Conservation (phyloP, 2,329 filamentous ascomycete genomes). For the Pestalotiopsis sp. region DNA sequence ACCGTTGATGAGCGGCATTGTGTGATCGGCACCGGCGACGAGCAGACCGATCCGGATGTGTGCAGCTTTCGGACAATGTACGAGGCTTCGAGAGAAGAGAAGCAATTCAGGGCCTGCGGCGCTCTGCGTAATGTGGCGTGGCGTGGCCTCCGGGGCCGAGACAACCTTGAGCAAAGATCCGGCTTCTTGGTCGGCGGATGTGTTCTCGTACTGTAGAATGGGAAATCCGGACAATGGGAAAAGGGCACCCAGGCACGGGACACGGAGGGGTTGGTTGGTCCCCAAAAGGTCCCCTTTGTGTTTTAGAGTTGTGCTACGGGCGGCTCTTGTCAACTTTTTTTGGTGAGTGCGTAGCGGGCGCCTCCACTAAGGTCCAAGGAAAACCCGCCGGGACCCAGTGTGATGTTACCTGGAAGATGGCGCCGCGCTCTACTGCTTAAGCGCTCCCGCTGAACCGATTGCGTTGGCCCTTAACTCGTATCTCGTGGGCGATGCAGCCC, state of each 20-base stretch:
- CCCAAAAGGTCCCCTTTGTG: background rate
- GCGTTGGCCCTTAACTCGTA: too few relatives aligned
- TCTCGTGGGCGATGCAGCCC: too few relatives aligned
- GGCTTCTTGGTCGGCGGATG: background rate
- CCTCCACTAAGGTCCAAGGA: background rate
- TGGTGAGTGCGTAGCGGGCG: background rate
- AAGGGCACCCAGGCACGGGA: slow-evolving; percentile 2
- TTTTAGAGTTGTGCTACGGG: slow-evolving; percentile 7
- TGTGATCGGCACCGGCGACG: background rate
- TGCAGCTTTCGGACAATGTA: background rate
- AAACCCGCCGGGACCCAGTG: background rate
- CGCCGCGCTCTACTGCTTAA: background rate
- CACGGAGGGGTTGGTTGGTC: background rate
- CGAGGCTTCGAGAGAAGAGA: background rate
- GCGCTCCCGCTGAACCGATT: background rate
- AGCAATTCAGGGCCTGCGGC: background rate
- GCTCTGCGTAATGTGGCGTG: background rate
- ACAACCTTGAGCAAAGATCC: background rate
- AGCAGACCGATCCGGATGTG: background rate
- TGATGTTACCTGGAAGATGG: background rate
- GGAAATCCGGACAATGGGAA: background rate
- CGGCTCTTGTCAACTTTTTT: background rate
- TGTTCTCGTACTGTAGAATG: background rate
- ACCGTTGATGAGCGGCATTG: slow-evolving; percentile 13
- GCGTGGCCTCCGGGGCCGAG: background rate